phyloP scores from a whole-genome alignment of 352 stramenopile species.

The Globisporangium heterothallicum region DNA sequence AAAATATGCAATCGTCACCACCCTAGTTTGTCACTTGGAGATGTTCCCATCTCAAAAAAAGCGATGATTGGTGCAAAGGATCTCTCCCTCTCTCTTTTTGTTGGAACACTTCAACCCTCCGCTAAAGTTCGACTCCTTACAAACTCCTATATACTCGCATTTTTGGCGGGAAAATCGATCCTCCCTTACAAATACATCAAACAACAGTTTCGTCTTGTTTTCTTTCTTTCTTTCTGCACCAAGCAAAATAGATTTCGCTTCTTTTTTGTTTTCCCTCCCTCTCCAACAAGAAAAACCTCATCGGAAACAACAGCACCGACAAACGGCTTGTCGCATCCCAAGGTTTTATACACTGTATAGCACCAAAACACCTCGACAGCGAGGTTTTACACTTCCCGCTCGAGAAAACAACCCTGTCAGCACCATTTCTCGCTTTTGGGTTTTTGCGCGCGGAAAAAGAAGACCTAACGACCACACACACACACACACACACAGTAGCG shows the following conservation, averaged over 20 bases:
- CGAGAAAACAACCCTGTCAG: background rate
- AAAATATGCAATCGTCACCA: no score
- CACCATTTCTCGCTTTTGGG: background rate
- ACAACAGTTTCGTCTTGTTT: background rate
- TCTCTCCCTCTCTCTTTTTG: background rate
- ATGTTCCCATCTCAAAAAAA: background rate
- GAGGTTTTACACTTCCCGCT: background rate
- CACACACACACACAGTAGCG: background rate
- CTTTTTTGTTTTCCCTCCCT: background rate
- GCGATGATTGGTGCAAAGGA: background rate
- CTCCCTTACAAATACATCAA: background rate
- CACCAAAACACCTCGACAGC: background rate
- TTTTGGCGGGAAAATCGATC: constrained; percentile 11
- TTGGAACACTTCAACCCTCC: constrained; percentile 2
- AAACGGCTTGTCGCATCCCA: background rate
- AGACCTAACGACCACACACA: constrained; percentile 5
- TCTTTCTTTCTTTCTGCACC: constrained; percentile 3
- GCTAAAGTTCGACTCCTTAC: background rate
- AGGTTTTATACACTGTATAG: background rate
- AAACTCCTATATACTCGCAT: background rate
- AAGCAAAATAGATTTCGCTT: background rate
- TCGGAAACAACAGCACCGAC: background rate
- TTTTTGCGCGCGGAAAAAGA: constrained; percentile 9
- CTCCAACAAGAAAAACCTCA: background rate
- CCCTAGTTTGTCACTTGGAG: background rate